phyloP scores from a whole-genome alignment of 208 protist genomes.

The Trypanosoma congolense region DNA sequence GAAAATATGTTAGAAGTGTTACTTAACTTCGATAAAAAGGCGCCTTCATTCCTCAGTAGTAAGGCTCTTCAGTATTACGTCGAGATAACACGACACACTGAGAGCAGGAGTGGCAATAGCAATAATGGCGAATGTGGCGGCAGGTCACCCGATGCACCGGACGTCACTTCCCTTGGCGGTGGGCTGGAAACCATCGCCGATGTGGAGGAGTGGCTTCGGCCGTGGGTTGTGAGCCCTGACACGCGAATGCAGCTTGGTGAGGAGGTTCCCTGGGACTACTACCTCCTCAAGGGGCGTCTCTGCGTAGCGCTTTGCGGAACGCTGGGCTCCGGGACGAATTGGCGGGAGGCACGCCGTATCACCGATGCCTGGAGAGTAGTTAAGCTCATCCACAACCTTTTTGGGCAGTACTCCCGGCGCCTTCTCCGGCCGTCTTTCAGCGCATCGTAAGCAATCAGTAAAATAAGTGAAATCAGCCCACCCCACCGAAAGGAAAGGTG shows the following conservation, averaged over 20 bases:
- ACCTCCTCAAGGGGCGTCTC: constrained; percentile 51
- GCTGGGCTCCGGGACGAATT: constrained; percentile 23
- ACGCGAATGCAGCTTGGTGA: constrained; percentile 25
- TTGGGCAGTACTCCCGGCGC: constrained; percentile 20
- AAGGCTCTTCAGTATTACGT: constrained; percentile 35
- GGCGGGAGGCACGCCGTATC: constrained; percentile 25
- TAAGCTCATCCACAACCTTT: constrained; percentile 32
- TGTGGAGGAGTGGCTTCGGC: constrained; percentile 52
- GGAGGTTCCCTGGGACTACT: constrained; percentile 81
- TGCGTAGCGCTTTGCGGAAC: constrained; percentile 11
- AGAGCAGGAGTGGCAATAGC: constrained; percentile 20
- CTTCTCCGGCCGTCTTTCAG: constrained; percentile 16
- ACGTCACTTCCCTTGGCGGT: neutral
- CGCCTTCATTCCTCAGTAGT: constrained; percentile 27
- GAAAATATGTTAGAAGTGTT: constrained; percentile 35
- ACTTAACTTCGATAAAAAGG: constrained; percentile 24
- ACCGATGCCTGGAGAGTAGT: constrained; percentile 37
- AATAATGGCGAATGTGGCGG: neutral
- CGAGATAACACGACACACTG: constrained; percentile 2
- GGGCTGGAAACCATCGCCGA: constrained; percentile 28
- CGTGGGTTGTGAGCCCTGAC: constrained; percentile 29
- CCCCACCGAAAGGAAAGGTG: no score
- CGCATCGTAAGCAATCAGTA: neutral
- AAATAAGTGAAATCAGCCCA: neutral
- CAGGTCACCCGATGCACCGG: neutral